Evolutionary conservation across 2,329 filamentous ascomycete genomes (phyloP).

Genomic region (Ceratocystis cubensis): DNA sequence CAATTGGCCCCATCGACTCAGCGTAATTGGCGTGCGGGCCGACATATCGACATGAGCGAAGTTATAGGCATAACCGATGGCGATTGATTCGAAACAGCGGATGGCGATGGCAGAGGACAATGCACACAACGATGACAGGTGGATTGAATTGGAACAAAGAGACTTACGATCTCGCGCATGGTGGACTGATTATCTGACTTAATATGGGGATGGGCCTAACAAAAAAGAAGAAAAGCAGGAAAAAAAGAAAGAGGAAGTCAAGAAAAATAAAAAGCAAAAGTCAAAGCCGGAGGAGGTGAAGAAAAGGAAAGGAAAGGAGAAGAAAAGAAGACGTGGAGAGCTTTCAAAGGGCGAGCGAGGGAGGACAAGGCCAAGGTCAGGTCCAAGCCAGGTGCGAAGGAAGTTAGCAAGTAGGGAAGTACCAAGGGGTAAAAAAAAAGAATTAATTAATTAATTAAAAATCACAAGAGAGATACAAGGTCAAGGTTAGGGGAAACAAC

Average conservation of each 20-base stretch:
- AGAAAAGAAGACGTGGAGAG: conserved; percentile 21
- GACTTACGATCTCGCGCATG: conserved; percentile 59
- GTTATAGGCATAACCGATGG: neutral
- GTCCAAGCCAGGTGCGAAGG: conserved; percentile 15
- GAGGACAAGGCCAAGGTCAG: conserved; percentile 14
- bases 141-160: conserved; percentile 9
- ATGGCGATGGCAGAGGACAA: conserved; percentile 12
- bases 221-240: conserved; percentile 22
- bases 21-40: neutral
- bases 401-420: conserved; percentile 14
- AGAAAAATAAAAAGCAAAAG: conserved; percentile 24
- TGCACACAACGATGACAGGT: neutral
- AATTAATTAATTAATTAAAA: neutral
- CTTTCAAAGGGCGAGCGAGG: conserved; percentile 16
- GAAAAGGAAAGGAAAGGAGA: conserved; percentile 26
- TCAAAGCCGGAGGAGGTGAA: conserved; percentile 22
- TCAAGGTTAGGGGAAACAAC: neutral
- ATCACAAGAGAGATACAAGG: neutral
- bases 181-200: conserved; percentile 30
- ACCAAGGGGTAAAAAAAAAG: neutral
- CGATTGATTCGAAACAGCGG: conserved; percentile 15
- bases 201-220: conserved; percentile 24
- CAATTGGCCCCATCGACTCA: conserved; percentile 18
- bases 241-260: conserved; percentile 12
- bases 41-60: no score